Evolutionary conservation across 2,329 filamentous ascomycete genomes (phyloP).

Genomic region (Aureobasidium mangrovei): DNA sequence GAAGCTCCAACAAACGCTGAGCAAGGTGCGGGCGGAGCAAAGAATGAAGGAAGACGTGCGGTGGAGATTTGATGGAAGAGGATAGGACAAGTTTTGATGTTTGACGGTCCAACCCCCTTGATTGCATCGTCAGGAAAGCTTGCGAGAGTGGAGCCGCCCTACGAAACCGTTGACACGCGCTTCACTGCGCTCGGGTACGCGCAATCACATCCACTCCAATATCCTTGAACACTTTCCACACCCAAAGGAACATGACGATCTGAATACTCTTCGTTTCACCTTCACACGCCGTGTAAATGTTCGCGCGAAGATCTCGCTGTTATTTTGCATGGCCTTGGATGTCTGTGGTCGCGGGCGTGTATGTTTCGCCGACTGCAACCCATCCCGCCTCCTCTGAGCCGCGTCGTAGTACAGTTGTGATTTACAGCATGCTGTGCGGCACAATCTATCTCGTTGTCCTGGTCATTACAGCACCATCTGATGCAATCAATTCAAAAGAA

Average conservation of each 20-base stretch:
- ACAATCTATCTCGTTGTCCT: slow-evolving; percentile 9
- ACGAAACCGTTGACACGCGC: slow-evolving; percentile 11
- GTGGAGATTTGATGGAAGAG: background rate
- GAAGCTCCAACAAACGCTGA: background rate
- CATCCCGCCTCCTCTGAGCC: background rate
- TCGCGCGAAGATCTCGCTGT: background rate
- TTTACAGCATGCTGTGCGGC: background rate
- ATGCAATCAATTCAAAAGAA: slow-evolving; percentile 2
- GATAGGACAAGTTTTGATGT: slow-evolving; percentile 12
- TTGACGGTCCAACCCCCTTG: background rate
- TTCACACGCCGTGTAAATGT: slow-evolving; percentile 3
- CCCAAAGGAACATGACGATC: background rate
- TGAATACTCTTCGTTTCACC: slow-evolving; percentile 7
- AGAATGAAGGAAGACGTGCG: background rate
- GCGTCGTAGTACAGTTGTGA: background rate
- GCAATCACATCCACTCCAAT: slow-evolving; percentile 11
- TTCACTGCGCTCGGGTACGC: background rate
- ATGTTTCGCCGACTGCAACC: background rate
- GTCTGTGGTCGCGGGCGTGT: background rate
- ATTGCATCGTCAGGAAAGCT: slow-evolving; percentile 8
- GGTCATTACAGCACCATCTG: background rate
- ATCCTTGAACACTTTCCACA: background rate
- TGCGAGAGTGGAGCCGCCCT: slow-evolving; percentile 7
- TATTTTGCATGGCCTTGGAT: background rate
- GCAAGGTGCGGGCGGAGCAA: background rate